Percentiles rank a stretch among this genome's conserved stretches.
These are phyloP conservation scores for Trichosporon ovoides DNA, from an alignment of 1,284 basidiomycete genomes.

Conservation along the genomic window DNA sequence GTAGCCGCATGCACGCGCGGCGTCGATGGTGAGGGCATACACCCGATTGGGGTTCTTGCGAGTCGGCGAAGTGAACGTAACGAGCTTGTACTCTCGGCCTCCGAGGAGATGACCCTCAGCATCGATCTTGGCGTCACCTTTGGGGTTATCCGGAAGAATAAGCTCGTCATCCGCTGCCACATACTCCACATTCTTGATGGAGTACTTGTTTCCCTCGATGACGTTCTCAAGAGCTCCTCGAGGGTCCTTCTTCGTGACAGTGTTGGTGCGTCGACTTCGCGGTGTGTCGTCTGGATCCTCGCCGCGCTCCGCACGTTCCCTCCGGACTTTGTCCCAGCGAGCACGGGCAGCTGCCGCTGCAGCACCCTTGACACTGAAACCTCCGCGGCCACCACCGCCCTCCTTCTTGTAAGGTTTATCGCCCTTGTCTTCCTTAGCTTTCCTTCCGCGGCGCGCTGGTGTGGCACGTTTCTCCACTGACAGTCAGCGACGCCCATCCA, in stretches of 20 bases:
- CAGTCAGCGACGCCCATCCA: no score
- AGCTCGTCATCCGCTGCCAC: slow-evolving; percentile 84
- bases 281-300: slow-evolving; percentile 33
- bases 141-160: slow-evolving; percentile 72
- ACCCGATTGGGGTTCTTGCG: slow-evolving; percentile 70
- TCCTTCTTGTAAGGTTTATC: slow-evolving; percentile 31
- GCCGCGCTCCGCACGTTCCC: slow-evolving; percentile 37
- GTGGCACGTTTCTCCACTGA: slow-evolving; percentile 13
- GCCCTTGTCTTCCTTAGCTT: slow-evolving; percentile 14
- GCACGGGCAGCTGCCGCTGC: slow-evolving; percentile 44
- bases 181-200: slow-evolving; percentile 66
- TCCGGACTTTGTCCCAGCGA: slow-evolving; percentile 43
- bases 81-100: slow-evolving; percentile 79
- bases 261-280: slow-evolving; percentile 3
- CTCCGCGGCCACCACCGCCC: slow-evolving; percentile 40
- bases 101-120: slow-evolving; percentile 73
- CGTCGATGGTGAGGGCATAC: slow-evolving; percentile 96
- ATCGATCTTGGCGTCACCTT: slow-evolving; percentile 90
- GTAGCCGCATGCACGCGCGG: slow-evolving; percentile 89
- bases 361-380: slow-evolving; percentile 46
- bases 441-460: slow-evolving; percentile 7
- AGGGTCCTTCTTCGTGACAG: slow-evolving; percentile 16
- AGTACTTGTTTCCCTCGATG: slow-evolving; percentile 20
- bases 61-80: slow-evolving; percentile 75
- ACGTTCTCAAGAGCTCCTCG: slow-evolving; percentile 27